Conservation (phyloP, 139 green algal genomes). For the Chlorella sp. region DNA sequence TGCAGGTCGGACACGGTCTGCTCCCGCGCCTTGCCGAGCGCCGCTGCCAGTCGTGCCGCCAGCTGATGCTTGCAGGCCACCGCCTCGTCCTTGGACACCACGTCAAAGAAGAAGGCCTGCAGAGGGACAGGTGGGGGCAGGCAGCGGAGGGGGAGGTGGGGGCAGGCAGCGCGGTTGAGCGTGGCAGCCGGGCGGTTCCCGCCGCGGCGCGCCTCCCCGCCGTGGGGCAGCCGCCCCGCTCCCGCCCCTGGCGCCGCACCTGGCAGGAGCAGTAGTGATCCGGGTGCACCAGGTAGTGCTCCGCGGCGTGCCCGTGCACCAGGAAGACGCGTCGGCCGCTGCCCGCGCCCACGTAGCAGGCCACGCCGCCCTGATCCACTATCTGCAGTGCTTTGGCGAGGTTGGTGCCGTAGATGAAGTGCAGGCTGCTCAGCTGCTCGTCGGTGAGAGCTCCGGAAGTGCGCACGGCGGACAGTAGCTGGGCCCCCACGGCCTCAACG, state of each 20-base stretch:
- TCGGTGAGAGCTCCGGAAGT: background rate
- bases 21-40: conserved; percentile 31
- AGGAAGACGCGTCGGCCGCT: conserved; percentile 68
- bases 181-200: too few species aligned
- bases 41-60: conserved; percentile 66
- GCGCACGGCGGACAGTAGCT: background rate
- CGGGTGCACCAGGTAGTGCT: conserved; percentile 78
- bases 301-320: conserved; percentile 60
- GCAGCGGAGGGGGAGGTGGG: background rate
- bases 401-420: conserved; percentile 78
- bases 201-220: too few species aligned
- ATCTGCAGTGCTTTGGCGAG: conserved; percentile 75
- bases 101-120: conserved; percentile 78
- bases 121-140: background rate
- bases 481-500: background rate
- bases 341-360: conserved; percentile 58
- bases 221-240: background rate
- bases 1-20: conserved; percentile 31
- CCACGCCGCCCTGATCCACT: conserved; percentile 71
- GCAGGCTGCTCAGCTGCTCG: conserved; percentile 55
- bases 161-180: too few species aligned
- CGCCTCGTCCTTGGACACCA: conserved; percentile 68
- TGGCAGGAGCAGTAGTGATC: conserved; percentile 87
- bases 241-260: background rate
- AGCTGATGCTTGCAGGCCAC: conserved; percentile 93